A percentile compares a stretch with the other conserved stretches of the same genome.
Evolutionary conservation across 768 basidiomycete genomes (phyloP).

Genomic region (Epithele typhae): DNA sequence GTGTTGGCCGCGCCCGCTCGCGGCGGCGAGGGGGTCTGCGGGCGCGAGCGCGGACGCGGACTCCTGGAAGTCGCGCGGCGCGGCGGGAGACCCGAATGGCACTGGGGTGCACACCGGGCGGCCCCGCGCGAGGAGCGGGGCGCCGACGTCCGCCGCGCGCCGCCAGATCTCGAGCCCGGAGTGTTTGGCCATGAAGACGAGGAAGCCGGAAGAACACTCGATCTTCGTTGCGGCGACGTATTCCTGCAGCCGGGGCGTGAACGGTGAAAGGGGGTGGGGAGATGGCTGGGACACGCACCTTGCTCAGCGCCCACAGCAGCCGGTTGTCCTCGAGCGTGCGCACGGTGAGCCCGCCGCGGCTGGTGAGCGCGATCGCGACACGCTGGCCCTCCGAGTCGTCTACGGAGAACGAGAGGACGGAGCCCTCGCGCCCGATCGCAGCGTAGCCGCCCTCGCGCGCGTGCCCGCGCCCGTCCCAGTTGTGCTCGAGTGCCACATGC

Average conservation of each 20-base stretch:
- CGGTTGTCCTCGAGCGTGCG: conserved; percentile 15
- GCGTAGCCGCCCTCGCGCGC: conserved; percentile 17
- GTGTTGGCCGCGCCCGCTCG: conserved; percentile 13
- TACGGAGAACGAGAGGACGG: conserved; percentile 11
- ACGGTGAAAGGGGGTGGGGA: background rate
- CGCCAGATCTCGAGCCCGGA: conserved; percentile 21
- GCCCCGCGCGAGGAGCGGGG: background rate
- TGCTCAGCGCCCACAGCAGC: conserved; percentile 15
- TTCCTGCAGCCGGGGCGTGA: background rate
- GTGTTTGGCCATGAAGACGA: conserved; percentile 14
- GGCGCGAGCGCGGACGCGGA: conserved; percentile 6
- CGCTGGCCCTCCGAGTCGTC: conserved; percentile 15
- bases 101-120: conserved; percentile 9
- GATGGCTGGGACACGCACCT: conserved; percentile 1
- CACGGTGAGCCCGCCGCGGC: conserved; percentile 8
- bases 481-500: conserved; percentile 12
- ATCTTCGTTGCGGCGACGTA: conserved; percentile 6
- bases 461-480: conserved; percentile 20
- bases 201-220: conserved; percentile 14
- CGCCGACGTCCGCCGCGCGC: conserved; percentile 10
- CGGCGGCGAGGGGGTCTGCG: background rate
- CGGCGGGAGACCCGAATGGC: conserved; percentile 4
- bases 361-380: conserved; percentile 9
- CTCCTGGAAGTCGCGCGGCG: conserved; percentile 12
- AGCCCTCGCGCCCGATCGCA: conserved; percentile 1